Conservation (phyloP, 768 basidiomycete species). For the Rhizopogon vesiculosus region DNA sequence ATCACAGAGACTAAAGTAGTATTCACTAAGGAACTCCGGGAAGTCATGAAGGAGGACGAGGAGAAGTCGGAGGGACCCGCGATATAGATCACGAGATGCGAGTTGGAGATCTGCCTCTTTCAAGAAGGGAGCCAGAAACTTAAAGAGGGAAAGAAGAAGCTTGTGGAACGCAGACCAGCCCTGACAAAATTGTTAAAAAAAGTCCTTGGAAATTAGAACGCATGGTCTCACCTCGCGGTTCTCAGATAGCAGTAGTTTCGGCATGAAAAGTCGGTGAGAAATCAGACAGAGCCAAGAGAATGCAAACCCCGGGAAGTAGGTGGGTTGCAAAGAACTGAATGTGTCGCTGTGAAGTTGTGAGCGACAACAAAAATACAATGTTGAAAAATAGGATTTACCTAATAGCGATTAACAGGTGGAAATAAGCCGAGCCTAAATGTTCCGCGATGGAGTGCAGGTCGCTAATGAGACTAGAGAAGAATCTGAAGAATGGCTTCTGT, state of each 20-base stretch:
- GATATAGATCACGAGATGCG: slow-evolving; percentile 83
- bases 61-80: slow-evolving; percentile 84
- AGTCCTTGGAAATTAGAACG: background rate
- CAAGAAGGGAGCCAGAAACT: slow-evolving; percentile 90
- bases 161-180: slow-evolving; percentile 98
- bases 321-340: slow-evolving; percentile 92
- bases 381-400: slow-evolving; percentile 46
- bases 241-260: slow-evolving; percentile 82
- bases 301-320: slow-evolving; percentile 95
- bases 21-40: slow-evolving; percentile 96
- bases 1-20: slow-evolving; percentile 94
- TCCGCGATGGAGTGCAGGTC: slow-evolving; percentile 86
- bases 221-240: slow-evolving; percentile 68
- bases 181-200: slow-evolving; percentile 29
- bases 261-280: slow-evolving; percentile 97
- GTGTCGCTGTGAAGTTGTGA: slow-evolving; percentile 60
- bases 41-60: slow-evolving; percentile 97
- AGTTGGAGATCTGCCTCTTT: slow-evolving; percentile 74
- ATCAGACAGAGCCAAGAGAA: slow-evolving; percentile 98
- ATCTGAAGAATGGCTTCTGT: slow-evolving; percentile 97
- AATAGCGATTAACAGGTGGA: slow-evolving; percentile 81
- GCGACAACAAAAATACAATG: background rate
- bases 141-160: slow-evolving; percentile 87
- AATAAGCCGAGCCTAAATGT: slow-evolving; percentile 84
- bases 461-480: slow-evolving; percentile 94